Percentiles rank a stretch among this genome's conserved stretches.
phyloP scores from a whole-genome alignment of 495 filamentous ascomycete species.

The Sabuloglossum arenarium region DNA sequence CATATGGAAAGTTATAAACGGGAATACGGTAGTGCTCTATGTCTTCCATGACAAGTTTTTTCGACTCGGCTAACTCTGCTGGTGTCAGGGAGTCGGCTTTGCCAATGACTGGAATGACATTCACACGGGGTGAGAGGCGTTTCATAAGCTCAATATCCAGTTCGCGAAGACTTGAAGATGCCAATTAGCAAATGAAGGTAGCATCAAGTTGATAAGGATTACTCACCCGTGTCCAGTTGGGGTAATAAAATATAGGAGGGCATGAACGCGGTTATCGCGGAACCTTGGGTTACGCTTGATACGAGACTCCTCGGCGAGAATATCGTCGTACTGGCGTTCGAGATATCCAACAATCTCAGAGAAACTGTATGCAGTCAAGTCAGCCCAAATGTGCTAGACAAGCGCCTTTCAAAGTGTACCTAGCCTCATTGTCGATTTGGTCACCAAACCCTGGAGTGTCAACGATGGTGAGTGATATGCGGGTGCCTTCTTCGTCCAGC shows the following conservation, averaged over 20 bases:
- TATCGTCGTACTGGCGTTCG: constrained; percentile 97
- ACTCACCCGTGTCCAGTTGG: constrained; percentile 85
- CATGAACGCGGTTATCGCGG: constrained; percentile 96
- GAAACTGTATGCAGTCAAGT: constrained; percentile 37
- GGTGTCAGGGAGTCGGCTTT: constrained; percentile 96
- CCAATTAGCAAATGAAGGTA: constrained; percentile 9
- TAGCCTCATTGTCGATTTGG: constrained; percentile 97
- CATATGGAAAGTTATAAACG: constrained; percentile 99
- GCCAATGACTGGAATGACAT: constrained; percentile 96
- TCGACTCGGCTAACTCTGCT: constrained; percentile 89
- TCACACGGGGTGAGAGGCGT: constrained; percentile 91
- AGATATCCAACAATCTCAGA: constrained; percentile 93
- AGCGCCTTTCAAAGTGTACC: constrained; percentile 36
- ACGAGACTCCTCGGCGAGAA: constrained; percentile 94
- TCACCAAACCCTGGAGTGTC: constrained; percentile 98
- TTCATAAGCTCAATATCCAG: constrained; percentile 99
- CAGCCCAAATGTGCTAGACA: constrained; percentile 5
- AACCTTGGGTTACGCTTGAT: constrained; percentile 99
- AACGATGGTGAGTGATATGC: constrained; percentile 93
- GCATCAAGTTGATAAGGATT: background rate
- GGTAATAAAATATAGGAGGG: constrained; percentile 96
- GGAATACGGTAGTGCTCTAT: constrained; percentile 99
- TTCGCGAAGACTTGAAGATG: constrained; percentile 64
- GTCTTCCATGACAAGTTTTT: constrained; percentile 99
- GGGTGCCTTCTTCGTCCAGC: constrained; percentile 93